Percentiles rank a stretch among this genome's conserved stretches.
Evolutionary conservation across 495 filamentous ascomycete genomes (phyloP).

Genomic region (Aspergillus olivimuriae): DNA sequence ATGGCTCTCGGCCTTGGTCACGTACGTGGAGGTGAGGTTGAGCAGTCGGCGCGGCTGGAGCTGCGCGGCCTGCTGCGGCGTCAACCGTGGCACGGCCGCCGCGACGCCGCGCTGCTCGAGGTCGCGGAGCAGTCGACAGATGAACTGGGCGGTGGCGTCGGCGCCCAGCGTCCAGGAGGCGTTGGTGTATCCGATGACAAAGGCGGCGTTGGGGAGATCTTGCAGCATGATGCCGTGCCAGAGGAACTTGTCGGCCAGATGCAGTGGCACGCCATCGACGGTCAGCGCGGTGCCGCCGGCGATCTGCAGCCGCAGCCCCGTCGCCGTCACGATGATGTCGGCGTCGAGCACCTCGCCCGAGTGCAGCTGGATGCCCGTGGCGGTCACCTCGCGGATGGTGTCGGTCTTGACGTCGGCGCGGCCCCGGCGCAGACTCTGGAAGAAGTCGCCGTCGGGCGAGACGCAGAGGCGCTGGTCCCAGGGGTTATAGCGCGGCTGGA

Average conservation of each 20-base stretch:
- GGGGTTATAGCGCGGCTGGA: constrained; percentile 63
- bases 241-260: constrained; percentile 40
- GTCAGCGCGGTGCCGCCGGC: constrained; percentile 42
- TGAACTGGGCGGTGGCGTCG: constrained; percentile 44
- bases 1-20: constrained; percentile 29
- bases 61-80: constrained; percentile 20
- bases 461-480: constrained; percentile 73
- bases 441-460: constrained; percentile 69
- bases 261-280: constrained; percentile 49
- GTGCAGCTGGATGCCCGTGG: constrained; percentile 49
- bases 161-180: constrained; percentile 55
- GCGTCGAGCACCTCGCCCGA: constrained; percentile 52
- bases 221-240: constrained; percentile 58
- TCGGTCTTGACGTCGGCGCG: constrained; percentile 62
- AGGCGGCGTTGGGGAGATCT: constrained; percentile 50
- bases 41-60: constrained; percentile 33
- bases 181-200: constrained; percentile 53
- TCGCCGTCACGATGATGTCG: constrained; percentile 72
- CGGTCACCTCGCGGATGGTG: constrained; percentile 56
- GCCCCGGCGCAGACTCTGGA: constrained; percentile 48
- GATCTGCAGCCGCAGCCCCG: constrained; percentile 56
- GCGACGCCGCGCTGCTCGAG: constrained; percentile 32
- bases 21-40: constrained; percentile 46
- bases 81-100: constrained; percentile 34
- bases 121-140: constrained; percentile 38